Base-by-base conservation (phyloP, 2,329 filamentous ascomycete genomes). In the Fonsecaea multimorphosa region DNA sequence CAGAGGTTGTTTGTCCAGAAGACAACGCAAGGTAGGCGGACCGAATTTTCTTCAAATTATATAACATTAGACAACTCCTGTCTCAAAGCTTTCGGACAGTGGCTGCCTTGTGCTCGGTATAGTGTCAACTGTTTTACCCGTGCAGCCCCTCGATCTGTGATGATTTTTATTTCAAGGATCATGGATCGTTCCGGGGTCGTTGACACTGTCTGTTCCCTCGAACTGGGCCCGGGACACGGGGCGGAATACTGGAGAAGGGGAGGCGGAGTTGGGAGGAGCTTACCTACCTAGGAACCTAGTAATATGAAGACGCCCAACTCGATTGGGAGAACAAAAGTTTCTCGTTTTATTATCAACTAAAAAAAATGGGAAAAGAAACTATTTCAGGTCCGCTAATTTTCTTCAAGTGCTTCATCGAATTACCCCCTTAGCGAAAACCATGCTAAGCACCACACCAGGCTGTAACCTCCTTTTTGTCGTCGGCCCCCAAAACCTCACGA, bases 181-280 rank as follows among this genome's bases (percentile, higher is more conserved):
- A n/a, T n/a, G n/a, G n/a, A n/a, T n/a, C n/a, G n/a, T n/a, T n/a
- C n/a, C n/a, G n/a, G n/a, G n/a, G n/a, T n/a, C n/a, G n/a, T n/a
- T n/a, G n/a, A n/a, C n/a, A n/a, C n/a, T n/a, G n/a, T 67, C 22
- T 67, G 64, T 14, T 55, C 64, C 38, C 55, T 52, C 7, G 46
- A 52, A 24, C 58, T 67, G 65, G 49, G 31, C 12, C 38, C 58
- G 19, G 34, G 22, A 9, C 24, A 6, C 3, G 58, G 44, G 6
- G 53, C 63, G 0, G 53, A 66, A 32, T 8, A 58, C 19, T 66
- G 64, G 64, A 24, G n/a, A 53, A 55, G n/a, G 59, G 59, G 27
- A 38, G 36, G 32, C 16, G 29, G 40, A 55, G 54, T 4, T 63
- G 64, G 64, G 64, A 63, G 31, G 24, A 27, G 36, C 36, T 56